These are phyloP conservation scores for Ilex aquifolium DNA, from an alignment of 257 asterid species.

Conservation along the genomic window DNA sequence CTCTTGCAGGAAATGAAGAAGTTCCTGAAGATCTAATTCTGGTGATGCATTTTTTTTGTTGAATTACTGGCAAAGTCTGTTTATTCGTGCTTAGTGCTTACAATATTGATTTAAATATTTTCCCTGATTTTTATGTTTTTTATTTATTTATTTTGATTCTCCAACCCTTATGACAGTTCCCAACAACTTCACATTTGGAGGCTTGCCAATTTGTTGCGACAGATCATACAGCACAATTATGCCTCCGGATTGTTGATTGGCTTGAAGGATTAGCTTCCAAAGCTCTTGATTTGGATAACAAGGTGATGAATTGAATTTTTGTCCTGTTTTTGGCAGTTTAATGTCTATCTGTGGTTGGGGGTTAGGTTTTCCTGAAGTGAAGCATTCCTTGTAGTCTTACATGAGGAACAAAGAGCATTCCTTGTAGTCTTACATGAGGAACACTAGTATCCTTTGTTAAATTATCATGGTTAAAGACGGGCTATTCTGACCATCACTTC, in stretches of 20 bases:
- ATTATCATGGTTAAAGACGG: too few relatives aligned
- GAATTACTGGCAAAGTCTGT: slow-evolving; percentile 1
- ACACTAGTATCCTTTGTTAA: neutral
- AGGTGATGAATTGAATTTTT: slow-evolving; percentile 42
- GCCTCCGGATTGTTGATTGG: slow-evolving; percentile 96
- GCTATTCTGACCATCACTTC: too few relatives aligned
- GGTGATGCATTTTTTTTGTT: slow-evolving; percentile 44
- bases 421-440: neutral
- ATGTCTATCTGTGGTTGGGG: neutral
- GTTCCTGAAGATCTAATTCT: slow-evolving; percentile 58
- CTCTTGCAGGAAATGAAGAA: slow-evolving; percentile 80
- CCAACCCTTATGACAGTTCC: slow-evolving; percentile 51
- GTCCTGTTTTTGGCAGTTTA: slow-evolving; percentile 3
- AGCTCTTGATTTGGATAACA: slow-evolving; percentile 82
- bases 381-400: neutral
- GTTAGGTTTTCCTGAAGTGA: neutral
- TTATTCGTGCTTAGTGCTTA: slow-evolving; percentile 9
- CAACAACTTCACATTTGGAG: slow-evolving; percentile 87
- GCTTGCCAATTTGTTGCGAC: slow-evolving; percentile 75
- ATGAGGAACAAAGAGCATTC: neutral
- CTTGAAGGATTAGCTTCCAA: slow-evolving; percentile 96
- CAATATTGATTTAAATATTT: slow-evolving; percentile 16
- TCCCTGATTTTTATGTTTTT: slow-evolving; percentile 16
- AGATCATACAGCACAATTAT: slow-evolving; percentile 77
- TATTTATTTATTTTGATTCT: slow-evolving; percentile 2